These are phyloP conservation scores for Ceratocystis cubensis DNA, from an alignment of 2,329 filamentous ascomycete species.

Conservation along the genomic window DNA sequence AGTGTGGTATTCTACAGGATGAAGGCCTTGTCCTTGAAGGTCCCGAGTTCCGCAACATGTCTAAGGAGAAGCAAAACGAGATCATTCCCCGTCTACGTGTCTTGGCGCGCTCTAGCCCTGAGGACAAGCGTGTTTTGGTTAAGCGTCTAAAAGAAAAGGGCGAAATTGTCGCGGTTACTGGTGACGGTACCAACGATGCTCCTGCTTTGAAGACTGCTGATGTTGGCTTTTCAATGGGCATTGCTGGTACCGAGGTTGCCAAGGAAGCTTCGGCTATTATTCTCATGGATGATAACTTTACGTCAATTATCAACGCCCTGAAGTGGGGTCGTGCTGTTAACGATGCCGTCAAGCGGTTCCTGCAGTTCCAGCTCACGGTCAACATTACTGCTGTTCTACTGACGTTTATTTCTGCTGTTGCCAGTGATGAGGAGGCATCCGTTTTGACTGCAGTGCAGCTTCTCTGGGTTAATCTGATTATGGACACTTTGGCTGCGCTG, in stretches of 20 bases:
- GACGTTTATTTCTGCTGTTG: slow-evolving; percentile 77
- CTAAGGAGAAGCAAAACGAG: slow-evolving; percentile 49
- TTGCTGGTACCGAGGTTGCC: slow-evolving; percentile 69
- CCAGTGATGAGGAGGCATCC: slow-evolving; percentile 53
- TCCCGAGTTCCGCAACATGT: slow-evolving; percentile 62
- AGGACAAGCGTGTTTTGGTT: slow-evolving; percentile 64
- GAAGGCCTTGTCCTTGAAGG: slow-evolving; percentile 65
- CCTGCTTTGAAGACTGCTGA: slow-evolving; percentile 70
- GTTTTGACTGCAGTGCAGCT: slow-evolving; percentile 83
- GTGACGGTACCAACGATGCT: slow-evolving; percentile 74
- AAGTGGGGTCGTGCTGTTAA: slow-evolving; percentile 71
- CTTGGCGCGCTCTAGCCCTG: slow-evolving; percentile 60
- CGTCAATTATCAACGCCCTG: slow-evolving; percentile 72
- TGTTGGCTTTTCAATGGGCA: slow-evolving; percentile 77
- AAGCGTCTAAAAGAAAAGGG: slow-evolving; percentile 57
- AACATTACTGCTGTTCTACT: slow-evolving; percentile 83
- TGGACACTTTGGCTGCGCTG: slow-evolving; percentile 87
- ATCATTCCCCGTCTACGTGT: slow-evolving; percentile 59
- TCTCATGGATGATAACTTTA: slow-evolving; percentile 78
- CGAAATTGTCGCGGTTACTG: slow-evolving; percentile 71
- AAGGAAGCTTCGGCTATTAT: slow-evolving; percentile 79
- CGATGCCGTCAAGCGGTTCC: slow-evolving; percentile 64
- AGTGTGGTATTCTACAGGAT: slow-evolving; percentile 61
- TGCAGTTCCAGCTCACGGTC: slow-evolving; percentile 70
- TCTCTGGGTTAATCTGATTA: slow-evolving; percentile 93